A percentile compares a stretch with the other conserved stretches of the same genome.
Conservation (phyloP, 73 alveolate genomes). For the Effrenium voratum region DNA sequence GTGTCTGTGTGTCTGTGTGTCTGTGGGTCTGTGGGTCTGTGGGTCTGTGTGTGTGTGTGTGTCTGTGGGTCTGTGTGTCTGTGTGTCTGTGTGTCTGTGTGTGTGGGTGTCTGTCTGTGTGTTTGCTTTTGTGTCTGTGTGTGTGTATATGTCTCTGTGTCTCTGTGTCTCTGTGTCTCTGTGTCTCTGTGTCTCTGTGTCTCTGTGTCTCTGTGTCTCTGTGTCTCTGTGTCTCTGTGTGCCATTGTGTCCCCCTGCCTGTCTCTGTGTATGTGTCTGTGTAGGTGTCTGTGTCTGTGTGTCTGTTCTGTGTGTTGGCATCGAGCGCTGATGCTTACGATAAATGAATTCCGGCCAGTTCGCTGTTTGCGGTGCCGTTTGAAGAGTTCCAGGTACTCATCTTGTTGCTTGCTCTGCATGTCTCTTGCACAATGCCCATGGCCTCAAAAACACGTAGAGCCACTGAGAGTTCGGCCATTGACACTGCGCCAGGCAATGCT, state of each 20-base stretch:
- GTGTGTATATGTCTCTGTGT: neutral
- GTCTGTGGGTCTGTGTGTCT: neutral
- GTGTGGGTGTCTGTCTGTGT: neutral
- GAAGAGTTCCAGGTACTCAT: too few relatives aligned
- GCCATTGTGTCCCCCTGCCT: neutral
- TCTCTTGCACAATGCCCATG: too few relatives aligned
- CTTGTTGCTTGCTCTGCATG: too few relatives aligned
- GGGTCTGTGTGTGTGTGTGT: neutral
- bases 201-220: neutral
- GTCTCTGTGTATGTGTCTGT: neutral
- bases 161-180: neutral
- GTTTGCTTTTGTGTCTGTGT: neutral
- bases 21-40: neutral
- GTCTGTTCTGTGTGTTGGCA: too few relatives aligned
- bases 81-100: neutral
- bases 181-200: neutral
- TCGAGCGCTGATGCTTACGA: too few relatives aligned
- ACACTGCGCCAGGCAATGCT: too few relatives aligned
- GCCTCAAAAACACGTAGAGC: too few relatives aligned
- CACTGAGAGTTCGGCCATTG: too few relatives aligned
- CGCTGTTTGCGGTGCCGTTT: too few relatives aligned
- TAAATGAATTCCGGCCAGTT: too few relatives aligned
- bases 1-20: neutral
- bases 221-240: neutral
- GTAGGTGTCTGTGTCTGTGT: neutral